These are phyloP conservation scores for Suillus plorans DNA, from an alignment of 768 basidiomycete species.

Conservation along the genomic window DNA sequence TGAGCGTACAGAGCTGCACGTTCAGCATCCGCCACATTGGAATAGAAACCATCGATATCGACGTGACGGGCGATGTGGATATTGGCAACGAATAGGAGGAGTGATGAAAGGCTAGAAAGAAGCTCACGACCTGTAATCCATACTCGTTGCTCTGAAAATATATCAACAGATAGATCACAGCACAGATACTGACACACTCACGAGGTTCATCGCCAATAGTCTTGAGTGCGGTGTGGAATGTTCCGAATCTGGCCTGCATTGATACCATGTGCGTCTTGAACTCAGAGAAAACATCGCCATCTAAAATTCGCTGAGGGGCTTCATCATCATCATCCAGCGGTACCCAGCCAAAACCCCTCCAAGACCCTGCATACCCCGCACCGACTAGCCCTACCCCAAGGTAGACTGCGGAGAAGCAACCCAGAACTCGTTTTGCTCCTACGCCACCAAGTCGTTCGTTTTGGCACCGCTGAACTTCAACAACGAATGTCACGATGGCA, in stretches of 20 bases:
- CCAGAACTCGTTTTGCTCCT: constrained; percentile 54
- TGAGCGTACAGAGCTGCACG: constrained; percentile 55
- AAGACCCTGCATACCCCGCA: constrained; percentile 69
- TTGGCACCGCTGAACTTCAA: constrained; percentile 65
- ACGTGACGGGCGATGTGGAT: constrained; percentile 80
- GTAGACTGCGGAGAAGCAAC: constrained; percentile 58
- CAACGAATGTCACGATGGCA: constrained; percentile 65
- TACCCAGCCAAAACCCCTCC: constrained; percentile 88
- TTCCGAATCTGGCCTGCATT: constrained; percentile 50
- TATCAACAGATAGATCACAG: constrained; percentile 9
- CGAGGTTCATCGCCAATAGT: constrained; percentile 21
- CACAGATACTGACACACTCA: constrained; percentile 17
- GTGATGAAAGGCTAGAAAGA: constrained; percentile 54
- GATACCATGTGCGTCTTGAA: constrained; percentile 46
- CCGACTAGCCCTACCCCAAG: constrained; percentile 80
- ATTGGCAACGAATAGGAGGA: constrained; percentile 61
- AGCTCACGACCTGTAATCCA: constrained; percentile 46
- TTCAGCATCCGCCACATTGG: constrained; percentile 41
- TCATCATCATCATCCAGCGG: constrained; percentile 49
- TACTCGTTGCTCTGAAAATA: constrained; percentile 26
- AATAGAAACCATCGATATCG: constrained; percentile 74
- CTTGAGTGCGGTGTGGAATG: constrained; percentile 26
- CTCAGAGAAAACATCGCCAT: constrained; percentile 53
- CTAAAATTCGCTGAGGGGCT: constrained; percentile 46
- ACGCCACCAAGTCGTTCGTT: constrained; percentile 23